Conservation (phyloP, 768 basidiomycete species). For the Porpolomopsis calyptriformis region DNA sequence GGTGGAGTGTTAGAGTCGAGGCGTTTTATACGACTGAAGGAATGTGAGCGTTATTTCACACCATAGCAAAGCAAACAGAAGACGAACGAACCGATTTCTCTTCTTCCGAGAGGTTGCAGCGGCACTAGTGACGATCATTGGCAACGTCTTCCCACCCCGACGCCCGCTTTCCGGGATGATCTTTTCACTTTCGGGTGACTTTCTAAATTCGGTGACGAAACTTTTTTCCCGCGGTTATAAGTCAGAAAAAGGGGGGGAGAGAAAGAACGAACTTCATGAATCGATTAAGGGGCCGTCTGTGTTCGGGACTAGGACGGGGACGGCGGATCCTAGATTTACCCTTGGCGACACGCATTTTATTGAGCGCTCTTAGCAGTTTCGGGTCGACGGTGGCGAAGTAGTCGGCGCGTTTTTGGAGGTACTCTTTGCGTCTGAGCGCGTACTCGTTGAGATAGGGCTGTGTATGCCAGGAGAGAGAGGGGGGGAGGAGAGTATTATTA, state of each 20-base stretch:
- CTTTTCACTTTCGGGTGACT: neutral
- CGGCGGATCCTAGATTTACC: neutral
- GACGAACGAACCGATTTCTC: neutral
- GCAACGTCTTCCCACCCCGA: neutral
- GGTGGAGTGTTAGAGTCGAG: no score
- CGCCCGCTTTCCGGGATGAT: neutral
- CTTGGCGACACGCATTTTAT: neutral
- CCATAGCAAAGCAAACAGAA: neutral
- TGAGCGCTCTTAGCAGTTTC: neutral
- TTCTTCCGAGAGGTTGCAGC: neutral
- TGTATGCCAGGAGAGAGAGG: no score
- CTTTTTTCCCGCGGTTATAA: no score
- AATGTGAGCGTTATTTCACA: no score
- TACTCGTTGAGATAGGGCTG: no score
- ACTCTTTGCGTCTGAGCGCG: conserved; percentile 12
- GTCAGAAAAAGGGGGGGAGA: no score
- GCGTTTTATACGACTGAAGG: no score
- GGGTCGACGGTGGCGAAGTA: conserved; percentile 19
- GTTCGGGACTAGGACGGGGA: neutral
- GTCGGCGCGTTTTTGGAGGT: conserved; percentile 14
- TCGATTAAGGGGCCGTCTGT: neutral
- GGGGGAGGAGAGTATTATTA: no score
- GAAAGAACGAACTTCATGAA: neutral
- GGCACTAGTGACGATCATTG: neutral
- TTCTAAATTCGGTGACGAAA: neutral